phyloP scores from a whole-genome alignment of 2,329 filamentous ascomycete species.

The Phaeophleospora eucalypticola region DNA sequence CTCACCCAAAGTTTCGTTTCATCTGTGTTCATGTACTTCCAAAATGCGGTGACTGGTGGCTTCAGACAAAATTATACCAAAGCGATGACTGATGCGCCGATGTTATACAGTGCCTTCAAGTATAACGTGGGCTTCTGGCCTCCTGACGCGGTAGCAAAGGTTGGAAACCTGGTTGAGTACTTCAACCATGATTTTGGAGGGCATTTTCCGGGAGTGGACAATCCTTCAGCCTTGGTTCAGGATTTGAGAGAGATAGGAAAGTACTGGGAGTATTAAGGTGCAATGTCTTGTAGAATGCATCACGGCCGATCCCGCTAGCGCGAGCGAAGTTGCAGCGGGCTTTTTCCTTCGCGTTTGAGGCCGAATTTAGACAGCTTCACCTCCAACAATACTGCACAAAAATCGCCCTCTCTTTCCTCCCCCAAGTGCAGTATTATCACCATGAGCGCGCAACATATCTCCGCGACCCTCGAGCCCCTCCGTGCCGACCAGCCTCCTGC shows the following conservation, averaged over 20 bases:
- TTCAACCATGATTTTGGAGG: slow-evolving; percentile 11
- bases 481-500: no score
- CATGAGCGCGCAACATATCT: no score
- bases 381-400: no score
- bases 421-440: no score
- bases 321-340: no score
- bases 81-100: slow-evolving; percentile 11
- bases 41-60: slow-evolving; percentile 33
- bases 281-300: no score
- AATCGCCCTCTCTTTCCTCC: no score
- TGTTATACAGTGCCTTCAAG: slow-evolving; percentile 13
- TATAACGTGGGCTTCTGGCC: slow-evolving; percentile 20
- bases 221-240: slow-evolving; percentile 6
- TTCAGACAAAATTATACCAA: slow-evolving; percentile 35
- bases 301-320: no score
- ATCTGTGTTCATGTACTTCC: slow-evolving; percentile 36
- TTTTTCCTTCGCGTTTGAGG: no score
- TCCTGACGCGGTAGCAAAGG: slow-evolving; percentile 27
- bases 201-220: slow-evolving; percentile 10
- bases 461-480: no score
- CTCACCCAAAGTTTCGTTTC: slow-evolving; percentile 37
- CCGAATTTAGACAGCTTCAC: no score
- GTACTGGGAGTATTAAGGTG: slow-evolving; percentile 6
- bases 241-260: slow-evolving; percentile 11
- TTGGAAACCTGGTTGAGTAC: slow-evolving; percentile 36